Percentiles rank a stretch among this genome's conserved stretches.
These are phyloP conservation scores for Rosa lucieae DNA, from an alignment of 306 rosid genomes.

Conservation along the genomic window DNA sequence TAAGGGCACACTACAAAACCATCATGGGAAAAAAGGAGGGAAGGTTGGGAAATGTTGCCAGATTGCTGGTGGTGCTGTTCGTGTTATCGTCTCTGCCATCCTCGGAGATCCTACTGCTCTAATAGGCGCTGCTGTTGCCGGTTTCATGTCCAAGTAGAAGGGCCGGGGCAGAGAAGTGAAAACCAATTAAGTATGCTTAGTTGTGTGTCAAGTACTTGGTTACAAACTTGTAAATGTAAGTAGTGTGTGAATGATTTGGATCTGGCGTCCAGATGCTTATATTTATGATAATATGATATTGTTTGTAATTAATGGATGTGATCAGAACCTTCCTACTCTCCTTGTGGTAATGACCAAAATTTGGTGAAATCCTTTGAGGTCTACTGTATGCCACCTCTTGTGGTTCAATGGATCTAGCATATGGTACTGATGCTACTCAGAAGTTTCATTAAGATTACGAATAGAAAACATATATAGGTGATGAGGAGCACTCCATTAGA, in stretches of 20 bases:
- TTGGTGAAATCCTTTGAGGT: not conserved
- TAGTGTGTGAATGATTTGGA: not conserved
- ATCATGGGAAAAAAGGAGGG: slow-evolving; percentile 27
- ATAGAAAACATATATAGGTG: not conserved
- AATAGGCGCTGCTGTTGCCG: slow-evolving; percentile 41
- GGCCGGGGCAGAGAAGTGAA: too few species aligned
- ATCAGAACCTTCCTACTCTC: not conserved
- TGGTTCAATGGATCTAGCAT: not conserved
- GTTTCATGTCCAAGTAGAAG: slow-evolving; percentile 42
- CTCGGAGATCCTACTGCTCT: slow-evolving; percentile 56
- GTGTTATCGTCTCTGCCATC: slow-evolving; percentile 46
- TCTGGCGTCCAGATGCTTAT: too few species aligned
- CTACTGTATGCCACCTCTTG: not conserved
- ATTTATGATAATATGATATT: not conserved
- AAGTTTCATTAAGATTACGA: not conserved
- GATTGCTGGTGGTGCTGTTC: slow-evolving; percentile 51
- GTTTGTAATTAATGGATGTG: not conserved
- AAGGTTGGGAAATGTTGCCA: slow-evolving; percentile 40
- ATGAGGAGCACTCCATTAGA: too few species aligned
- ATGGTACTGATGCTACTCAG: not conserved
- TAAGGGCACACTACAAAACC: slow-evolving; percentile 38
- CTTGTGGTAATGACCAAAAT: not conserved
- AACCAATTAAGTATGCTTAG: slow-evolving; percentile 5
- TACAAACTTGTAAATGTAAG: not conserved
- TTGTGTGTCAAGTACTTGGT: not conserved